Percentiles rank a stretch among this genome's conserved stretches.
phyloP scores from a whole-genome alignment of 1,139 yeast genomes.

The Hansenula lynferdii region DNA sequence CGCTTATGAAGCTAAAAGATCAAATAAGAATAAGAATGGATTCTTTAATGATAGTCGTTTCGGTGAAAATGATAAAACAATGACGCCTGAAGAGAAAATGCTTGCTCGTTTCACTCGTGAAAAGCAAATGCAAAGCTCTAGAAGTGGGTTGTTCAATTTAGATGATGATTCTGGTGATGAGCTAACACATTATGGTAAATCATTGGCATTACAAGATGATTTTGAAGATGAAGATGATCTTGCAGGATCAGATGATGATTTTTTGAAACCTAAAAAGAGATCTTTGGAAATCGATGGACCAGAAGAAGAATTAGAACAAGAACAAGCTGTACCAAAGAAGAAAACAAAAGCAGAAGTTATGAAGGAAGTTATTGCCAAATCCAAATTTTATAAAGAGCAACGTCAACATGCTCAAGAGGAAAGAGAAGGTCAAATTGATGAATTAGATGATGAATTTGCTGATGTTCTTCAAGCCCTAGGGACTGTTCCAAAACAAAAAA shows the following conservation, averaged over 20 bases:
- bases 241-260: slow-evolving; percentile 35
- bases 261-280: slow-evolving; percentile 21
- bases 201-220: slow-evolving; percentile 50
- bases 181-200: slow-evolving; percentile 79
- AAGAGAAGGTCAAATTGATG: slow-evolving; percentile 65
- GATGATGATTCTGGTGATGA: slow-evolving; percentile 61
- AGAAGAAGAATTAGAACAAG: slow-evolving; percentile 34
- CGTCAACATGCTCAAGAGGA: slow-evolving; percentile 76
- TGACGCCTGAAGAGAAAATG: slow-evolving; percentile 90
- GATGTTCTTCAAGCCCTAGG: slow-evolving; percentile 66
- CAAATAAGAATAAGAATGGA: slow-evolving; percentile 66
- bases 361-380: slow-evolving; percentile 95
- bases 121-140: slow-evolving; percentile 55
- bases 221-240: slow-evolving; percentile 38
- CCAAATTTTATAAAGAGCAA: slow-evolving; percentile 84
- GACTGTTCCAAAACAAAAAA: slow-evolving; percentile 21
- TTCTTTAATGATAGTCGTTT: slow-evolving; percentile 83
- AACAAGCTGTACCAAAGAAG: slow-evolving; percentile 47
- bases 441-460: slow-evolving; percentile 73
- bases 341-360: slow-evolving; percentile 93
- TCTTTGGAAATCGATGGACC: slow-evolving; percentile 18
- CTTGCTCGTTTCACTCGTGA: slow-evolving; percentile 90
- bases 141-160: slow-evolving; percentile 58
- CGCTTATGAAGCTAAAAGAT: slow-evolving; percentile 62
- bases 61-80: slow-evolving; percentile 73